Evolutionary conservation across 495 filamentous ascomycete genomes (phyloP), one percentile per base, ranked within the genome.

Genomic region (Penicillium odoratum): DNA sequence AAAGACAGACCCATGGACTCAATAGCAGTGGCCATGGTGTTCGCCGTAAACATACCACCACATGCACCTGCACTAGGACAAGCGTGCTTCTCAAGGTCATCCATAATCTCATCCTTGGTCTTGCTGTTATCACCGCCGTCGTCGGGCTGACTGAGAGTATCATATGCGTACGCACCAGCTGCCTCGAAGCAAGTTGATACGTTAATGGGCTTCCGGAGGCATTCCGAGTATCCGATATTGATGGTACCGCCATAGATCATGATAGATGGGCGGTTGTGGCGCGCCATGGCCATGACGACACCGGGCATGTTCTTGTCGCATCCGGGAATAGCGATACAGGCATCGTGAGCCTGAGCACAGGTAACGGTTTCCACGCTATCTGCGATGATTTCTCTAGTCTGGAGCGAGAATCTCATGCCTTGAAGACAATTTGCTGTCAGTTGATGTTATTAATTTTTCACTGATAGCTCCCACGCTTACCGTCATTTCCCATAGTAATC

Each of bases 271-370:
- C 93, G 85, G 75, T 98, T 97, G 73, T 97, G 92, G 42, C 94
- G 83, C 11, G 92, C 91, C 72, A 91, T 88, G 45, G 83, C 88
- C 86, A 91, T 90, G n/a, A 91, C 74, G 36, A 79, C 81, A 57
- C 94, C 94, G 1, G 94, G 94, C 94, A 98, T 98, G 64, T 98
- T 98, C 80, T 98, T 98, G 73, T 98, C 94, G 67, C 94, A 98
- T 9, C 94, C 94, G 1, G 94, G 92, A 60, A 98, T 93, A 26
- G 90, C 85, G 64, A 98, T 93, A 68, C 92, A 95, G 53, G 94
- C 94, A 62, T 98, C 94, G 70, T 98, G 92, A 52, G 85, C 87
- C 69, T 91, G 87, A 7, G 88, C 88, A 63, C 90, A 94, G 2
- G 92, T 96, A 5, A 95, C 89, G 1, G 90, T 92, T 71, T 98